Evolutionary conservation across 768 basidiomycete genomes (phyloP), one percentile per base, ranked within the genome.

Genomic region (Holtermanniella nyarrowii): DNA sequence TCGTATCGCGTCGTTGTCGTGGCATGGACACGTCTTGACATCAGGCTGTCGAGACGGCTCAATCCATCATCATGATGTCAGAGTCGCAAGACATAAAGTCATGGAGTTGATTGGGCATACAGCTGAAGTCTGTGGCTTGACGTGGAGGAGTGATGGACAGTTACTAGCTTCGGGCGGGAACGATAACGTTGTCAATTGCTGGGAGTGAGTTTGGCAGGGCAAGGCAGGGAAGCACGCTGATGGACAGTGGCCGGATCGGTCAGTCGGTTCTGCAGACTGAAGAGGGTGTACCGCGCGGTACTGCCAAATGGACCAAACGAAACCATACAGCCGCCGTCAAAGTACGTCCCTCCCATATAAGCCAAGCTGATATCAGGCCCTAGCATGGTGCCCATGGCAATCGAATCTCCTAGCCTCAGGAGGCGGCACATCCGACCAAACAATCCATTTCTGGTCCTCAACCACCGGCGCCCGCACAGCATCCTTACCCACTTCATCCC

Each of bases 371-470:
- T 49, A 12, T n/a, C 57, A 89, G 87, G 91, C 90, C 1, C 75
- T 99, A 49, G 88, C 89, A 0, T 99, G 95, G 89, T 93, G 88
- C 57, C 89, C 93, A 0, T 97, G 95, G 95, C 86, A 90, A 72
- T 80, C 84, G 0, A 83, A 85, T 2, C 77, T 96, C 16, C 80
- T 97, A 46, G 91, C 93, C 2, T 82, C 86, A 0, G 95, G 95
- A 0, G 93, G 95, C 0, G 95, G 95, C 0, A 91, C 93, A 1
- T 85, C 85, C 58, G 95, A 99, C 68, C 86, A 87, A 26, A 66
- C 61, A 18, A 72, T 71, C 41, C 63, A 70, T 45, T 69, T 71
- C 53, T 72, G 71, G 68, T 66, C 64, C 4, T 61, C 72, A 2
- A 68, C 67, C 12, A 96, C 91, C 0, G 90, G 89, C 3, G 88